phyloP scores from a whole-genome alignment of 139 green algal species.

The Klebsormidium nitens region DNA sequence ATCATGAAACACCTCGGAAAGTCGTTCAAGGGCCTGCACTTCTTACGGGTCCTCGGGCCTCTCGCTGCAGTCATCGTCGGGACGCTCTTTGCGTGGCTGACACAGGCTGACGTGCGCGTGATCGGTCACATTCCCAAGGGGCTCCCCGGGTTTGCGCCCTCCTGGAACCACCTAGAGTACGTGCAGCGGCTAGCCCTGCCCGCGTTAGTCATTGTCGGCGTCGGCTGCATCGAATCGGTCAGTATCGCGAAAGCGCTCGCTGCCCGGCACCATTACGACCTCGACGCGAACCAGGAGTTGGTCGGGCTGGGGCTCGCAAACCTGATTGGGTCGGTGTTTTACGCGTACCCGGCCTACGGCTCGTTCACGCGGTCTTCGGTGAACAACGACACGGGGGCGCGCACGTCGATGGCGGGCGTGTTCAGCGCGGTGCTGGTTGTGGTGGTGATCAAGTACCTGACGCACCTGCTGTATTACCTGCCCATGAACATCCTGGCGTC shows the following conservation, averaged over 20 bases:
- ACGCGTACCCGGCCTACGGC: conserved; percentile 71
- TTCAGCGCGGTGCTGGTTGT: conserved; percentile 39
- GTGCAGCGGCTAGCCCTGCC: conserved; percentile 15
- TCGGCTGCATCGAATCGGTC: conserved; percentile 76
- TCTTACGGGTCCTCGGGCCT: not conserved
- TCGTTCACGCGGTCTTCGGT: conserved; percentile 83
- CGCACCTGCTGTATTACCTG: conserved; percentile 22
- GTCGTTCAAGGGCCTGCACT: not conserved
- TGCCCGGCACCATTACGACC: conserved; percentile 69
- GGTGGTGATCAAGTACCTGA: conserved; percentile 30
- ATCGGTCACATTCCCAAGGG: conserved; percentile 27
- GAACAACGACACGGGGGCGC: conserved; percentile 55
- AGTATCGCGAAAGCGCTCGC: conserved; percentile 78
- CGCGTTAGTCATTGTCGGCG: conserved; percentile 39
- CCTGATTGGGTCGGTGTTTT: conserved; percentile 72
- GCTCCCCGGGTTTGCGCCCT: not conserved
- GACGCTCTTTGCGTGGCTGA: not conserved
- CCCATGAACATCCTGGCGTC: conserved; percentile 38
- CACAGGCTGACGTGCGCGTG: not conserved
- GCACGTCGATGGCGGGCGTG: conserved; percentile 54
- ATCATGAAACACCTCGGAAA: not conserved
- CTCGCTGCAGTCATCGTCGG: not conserved
- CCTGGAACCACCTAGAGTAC: not conserved
- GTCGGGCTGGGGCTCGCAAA: conserved; percentile 79
- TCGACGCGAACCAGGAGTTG: conserved; percentile 76